Base-by-base conservation (phyloP, 768 basidiomycete species). In the Suillus discolor region DNA sequence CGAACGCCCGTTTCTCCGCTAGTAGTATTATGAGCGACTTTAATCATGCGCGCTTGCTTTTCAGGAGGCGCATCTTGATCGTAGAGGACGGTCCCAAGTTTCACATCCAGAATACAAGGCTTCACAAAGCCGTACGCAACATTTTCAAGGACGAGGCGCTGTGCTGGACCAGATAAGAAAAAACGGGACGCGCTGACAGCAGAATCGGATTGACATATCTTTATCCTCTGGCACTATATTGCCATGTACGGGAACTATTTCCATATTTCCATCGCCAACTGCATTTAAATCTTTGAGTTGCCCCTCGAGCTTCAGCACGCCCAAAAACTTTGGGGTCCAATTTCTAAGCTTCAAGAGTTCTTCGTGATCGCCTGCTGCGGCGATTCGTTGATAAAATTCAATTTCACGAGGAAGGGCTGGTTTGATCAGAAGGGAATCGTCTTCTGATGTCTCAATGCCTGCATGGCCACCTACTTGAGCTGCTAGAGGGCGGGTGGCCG, bases 61-160 rank as follows among this genome's bases (percentile, higher is more conserved):
- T 92, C 93, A 2, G 85, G 82, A 0, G 84, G 75, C 6, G 91
- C 84, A 13, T 74, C 72, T 25, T 89, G 85, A 61, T 93, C 94
- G 68, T 92, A 93, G n/a, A 99, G 83, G 1, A 91, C 81, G 0
- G 91, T 96, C 1, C 97, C 97, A 18, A 99, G 90, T 77, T 99
- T 99, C 74, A 95, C 83, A 74, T 99, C 97, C 36, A 98, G 81
- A 65, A 97, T 85, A 69, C 92, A 94, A 7, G 96, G 96, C 73
- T 88, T 90, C 42, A 78, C 70, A 80, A 96, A 98, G 1, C 82
- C 73, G 69, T 89, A 77, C 2, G 91, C 78, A 15, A 96, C 79
- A 75, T 99, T 98, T 79, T 96, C 90, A 4, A 99, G 78, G 38
- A 97, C 93, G 62, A 97, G 79, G 65, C 87, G 89, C 81, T 96